These are phyloP conservation scores for Scheffersomyces quercinus DNA, from an alignment of 1,139 yeast genomes.

Conservation along the genomic window DNA sequence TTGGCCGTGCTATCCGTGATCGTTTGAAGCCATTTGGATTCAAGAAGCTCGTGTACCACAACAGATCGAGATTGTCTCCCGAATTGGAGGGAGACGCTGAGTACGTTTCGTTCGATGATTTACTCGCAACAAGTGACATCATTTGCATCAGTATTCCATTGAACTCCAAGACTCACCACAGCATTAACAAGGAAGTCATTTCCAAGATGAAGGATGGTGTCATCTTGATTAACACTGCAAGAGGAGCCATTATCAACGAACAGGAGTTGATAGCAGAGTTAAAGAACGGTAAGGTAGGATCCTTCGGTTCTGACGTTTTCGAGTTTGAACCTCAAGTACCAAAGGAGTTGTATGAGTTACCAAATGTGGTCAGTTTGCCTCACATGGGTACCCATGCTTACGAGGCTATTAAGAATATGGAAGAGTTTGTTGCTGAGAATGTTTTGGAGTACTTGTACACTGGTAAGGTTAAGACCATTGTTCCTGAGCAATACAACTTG, in stretches of 20 bases:
- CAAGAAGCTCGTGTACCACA: conserved; percentile 57
- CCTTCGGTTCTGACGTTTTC: conserved; percentile 82
- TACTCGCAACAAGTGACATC: conserved; percentile 55
- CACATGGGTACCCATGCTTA: conserved; percentile 81
- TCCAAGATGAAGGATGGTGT: conserved; percentile 65
- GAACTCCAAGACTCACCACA: conserved; percentile 57
- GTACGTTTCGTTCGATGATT: conserved; percentile 58
- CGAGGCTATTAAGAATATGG: conserved; percentile 60
- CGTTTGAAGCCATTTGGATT: conserved; percentile 69
- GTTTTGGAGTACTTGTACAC: conserved; percentile 44
- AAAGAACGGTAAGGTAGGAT: conserved; percentile 66
- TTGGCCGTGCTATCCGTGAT: conserved; percentile 67
- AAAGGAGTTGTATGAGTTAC: conserved; percentile 53
- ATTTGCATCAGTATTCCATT: conserved; percentile 66
- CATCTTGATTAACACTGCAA: conserved; percentile 65
- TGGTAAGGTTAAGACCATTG: conserved; percentile 65
- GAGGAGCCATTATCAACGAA: conserved; percentile 77
- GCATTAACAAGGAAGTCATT: conserved; percentile 53
- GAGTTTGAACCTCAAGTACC: conserved; percentile 79
- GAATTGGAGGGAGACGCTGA: conserved; percentile 60
- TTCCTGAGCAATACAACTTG: conserved; percentile 57
- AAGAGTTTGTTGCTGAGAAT: conserved; percentile 53
- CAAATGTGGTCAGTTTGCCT: conserved; percentile 67
- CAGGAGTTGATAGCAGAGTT: conserved; percentile 59
- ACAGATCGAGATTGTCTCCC: conserved; percentile 52